A percentile compares a stretch with the other conserved stretches of the same genome.
phyloP scores from a whole-genome alignment of 768 basidiomycete species.

The Pleurotus cornucopiae region DNA sequence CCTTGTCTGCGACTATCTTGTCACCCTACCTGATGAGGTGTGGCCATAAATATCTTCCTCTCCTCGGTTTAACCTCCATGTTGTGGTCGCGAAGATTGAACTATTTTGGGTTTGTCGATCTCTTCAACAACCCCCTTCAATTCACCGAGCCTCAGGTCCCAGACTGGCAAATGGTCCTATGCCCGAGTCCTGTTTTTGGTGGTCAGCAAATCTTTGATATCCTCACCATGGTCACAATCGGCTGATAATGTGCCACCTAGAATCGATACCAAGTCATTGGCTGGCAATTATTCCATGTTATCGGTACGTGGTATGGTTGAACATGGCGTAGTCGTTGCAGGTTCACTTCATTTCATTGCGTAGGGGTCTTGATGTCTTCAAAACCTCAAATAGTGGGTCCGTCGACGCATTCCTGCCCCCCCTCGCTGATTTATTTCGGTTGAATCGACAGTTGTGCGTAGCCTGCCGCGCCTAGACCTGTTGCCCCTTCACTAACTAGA shows the following conservation, averaged over 20 bases:
- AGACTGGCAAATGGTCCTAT: constrained; percentile 2
- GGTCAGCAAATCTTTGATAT: neutral
- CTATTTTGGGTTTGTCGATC: neutral
- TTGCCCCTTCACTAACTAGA: neutral
- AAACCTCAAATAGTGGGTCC: neutral
- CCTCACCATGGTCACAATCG: neutral
- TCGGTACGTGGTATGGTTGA: neutral
- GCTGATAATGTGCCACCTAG: neutral
- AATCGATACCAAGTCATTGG: neutral
- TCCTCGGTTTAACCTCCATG: neutral
- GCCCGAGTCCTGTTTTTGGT: neutral
- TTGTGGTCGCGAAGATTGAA: neutral
- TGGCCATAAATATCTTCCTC: neutral
- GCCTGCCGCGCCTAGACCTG: neutral
- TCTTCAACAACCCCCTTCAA: neutral
- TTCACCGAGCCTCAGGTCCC: neutral
- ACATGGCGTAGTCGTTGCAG: neutral
- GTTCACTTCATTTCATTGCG: neutral
- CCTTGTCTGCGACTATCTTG: neutral
- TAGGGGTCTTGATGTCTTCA: neutral
- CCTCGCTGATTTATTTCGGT: neutral
- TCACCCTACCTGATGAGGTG: neutral
- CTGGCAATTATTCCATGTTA: neutral
- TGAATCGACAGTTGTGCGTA: neutral
- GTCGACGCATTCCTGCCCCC: neutral